A percentile compares a stretch with the other conserved stretches of the same genome.
Conservation (phyloP, 768 basidiomycete species). For the Daedaleopsis nitida region DNA sequence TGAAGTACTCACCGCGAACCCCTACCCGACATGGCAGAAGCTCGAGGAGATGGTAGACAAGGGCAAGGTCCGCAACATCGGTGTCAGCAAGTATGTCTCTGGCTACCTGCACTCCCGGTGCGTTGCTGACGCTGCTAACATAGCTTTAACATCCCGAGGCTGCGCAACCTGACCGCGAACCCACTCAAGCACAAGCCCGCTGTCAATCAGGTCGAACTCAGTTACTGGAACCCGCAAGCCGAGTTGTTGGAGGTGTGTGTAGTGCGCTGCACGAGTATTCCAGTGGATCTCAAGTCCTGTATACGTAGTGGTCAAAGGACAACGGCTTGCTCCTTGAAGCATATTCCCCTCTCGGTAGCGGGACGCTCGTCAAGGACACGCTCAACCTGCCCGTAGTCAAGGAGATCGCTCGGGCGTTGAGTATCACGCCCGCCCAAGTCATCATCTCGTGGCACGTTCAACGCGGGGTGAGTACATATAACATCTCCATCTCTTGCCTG, state of each 20-base stretch:
- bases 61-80: conserved; percentile 79
- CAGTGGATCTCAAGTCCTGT: background rate
- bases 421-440: conserved; percentile 75
- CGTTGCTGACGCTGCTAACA: background rate
- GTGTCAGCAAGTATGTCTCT: conserved; percentile 71
- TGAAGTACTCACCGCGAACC: conserved; percentile 60
- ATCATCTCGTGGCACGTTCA: conserved; percentile 78
- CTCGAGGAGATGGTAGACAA: conserved; percentile 77
- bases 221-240: conserved; percentile 75
- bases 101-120: too few species aligned
- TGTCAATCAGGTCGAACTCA: conserved; percentile 83
- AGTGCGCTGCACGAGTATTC: background rate
- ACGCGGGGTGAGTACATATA: conserved; percentile 69
- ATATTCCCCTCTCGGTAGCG: conserved; percentile 76
- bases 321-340: conserved; percentile 68
- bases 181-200: conserved; percentile 61
- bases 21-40: conserved; percentile 80
- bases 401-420: conserved; percentile 59
- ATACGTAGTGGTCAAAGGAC: conserved; percentile 64
- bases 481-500: too few species aligned
- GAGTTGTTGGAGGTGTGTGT: conserved; percentile 61
- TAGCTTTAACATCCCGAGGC: conserved; percentile 65
- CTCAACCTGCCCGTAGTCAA: conserved; percentile 63
- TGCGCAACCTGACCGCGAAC: conserved; percentile 65
- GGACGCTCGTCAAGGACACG: conserved; percentile 54